Evolutionary conservation across 768 basidiomycete genomes (phyloP).

Genomic region (Xerocomellus amylosporus): DNA sequence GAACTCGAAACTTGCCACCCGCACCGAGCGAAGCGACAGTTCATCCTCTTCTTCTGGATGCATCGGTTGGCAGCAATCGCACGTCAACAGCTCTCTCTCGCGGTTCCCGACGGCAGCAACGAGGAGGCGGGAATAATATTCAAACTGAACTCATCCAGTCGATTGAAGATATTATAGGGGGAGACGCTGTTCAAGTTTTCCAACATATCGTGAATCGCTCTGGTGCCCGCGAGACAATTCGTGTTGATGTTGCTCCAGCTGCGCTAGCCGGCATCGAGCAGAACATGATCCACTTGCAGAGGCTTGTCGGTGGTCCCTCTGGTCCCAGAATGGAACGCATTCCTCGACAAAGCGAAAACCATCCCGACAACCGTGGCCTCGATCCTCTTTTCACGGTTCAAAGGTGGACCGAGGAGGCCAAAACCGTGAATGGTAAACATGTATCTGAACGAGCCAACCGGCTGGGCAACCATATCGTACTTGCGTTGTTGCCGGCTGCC

Average conservation of each 20-base stretch:
- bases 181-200: conserved; percentile 77
- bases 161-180: conserved; percentile 79
- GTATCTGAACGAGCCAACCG: conserved; percentile 63
- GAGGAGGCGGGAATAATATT: conserved; percentile 46
- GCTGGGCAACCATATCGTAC: conserved; percentile 65
- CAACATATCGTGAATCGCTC: conserved; percentile 74
- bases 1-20: conserved; percentile 48
- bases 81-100: conserved; percentile 45
- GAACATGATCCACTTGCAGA: conserved; percentile 46
- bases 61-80: conserved; percentile 44
- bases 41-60: conserved; percentile 80
- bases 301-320: conserved; percentile 46
- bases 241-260: conserved; percentile 71
- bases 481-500: conserved; percentile 79
- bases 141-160: conserved; percentile 66
- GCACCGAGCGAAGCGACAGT: conserved; percentile 67
- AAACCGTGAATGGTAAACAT: conserved; percentile 75
- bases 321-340: conserved; percentile 62
- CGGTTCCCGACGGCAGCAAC: conserved; percentile 52
- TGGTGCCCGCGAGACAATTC: conserved; percentile 62
- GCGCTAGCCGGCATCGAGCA: conserved; percentile 61
- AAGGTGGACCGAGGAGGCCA: conserved; percentile 88
- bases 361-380: conserved; percentile 47
- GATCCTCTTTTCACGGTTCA: conserved; percentile 79
- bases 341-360: conserved; percentile 46